Evolutionary conservation across 176 grass and related monocot species (phyloP), one percentile per base, ranked within the genome.

Genomic region (Cocos nucifera): DNA sequence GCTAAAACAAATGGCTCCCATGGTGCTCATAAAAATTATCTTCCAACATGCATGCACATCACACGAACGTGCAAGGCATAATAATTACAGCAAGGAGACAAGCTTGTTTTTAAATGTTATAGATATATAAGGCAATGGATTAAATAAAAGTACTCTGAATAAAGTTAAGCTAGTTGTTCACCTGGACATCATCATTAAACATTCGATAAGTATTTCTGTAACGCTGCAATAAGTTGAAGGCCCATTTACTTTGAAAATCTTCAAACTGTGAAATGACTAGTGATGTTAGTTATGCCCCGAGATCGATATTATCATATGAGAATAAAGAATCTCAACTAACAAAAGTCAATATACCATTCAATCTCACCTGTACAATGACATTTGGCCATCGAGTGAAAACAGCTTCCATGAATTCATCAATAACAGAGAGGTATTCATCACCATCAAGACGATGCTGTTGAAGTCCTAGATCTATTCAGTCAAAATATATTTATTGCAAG

Each of bases 151-250:
- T 44, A 14, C 10, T 12, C 64, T 73, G 52, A 66, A 58, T 0
- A 35, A 21, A 70, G 50, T 57, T 61, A 80, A 29, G 9, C 35
- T 44, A 14, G 35, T 44, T 56, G 32, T 66, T 74, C 61, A 97
- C 92, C 87, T 97, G 92, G 35, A 97, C 92, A 88, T 97, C 92
- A 68, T 97, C 92, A 80, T 97, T 97, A 68, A 97, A 97, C 92
- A 97, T 97, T 57, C 92, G 87, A 54, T 91, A 97, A 39, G 60
- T 91, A 61, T 78, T 91, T 70, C 92, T 84, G 51, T 97, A 97
- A 64, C 87, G 83, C 77, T 85, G 83, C 92, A 97, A 75, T 23
- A 97, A 77, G 63, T 84, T 89, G 71, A 97, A 85, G 23, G 92
- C 87, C 92, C 92, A 97, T 77, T 97, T 97, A 82, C 75, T 97